Evolutionary conservation across 495 filamentous ascomycete genomes (phyloP).

Genomic region (Pyronema domesticum): DNA sequence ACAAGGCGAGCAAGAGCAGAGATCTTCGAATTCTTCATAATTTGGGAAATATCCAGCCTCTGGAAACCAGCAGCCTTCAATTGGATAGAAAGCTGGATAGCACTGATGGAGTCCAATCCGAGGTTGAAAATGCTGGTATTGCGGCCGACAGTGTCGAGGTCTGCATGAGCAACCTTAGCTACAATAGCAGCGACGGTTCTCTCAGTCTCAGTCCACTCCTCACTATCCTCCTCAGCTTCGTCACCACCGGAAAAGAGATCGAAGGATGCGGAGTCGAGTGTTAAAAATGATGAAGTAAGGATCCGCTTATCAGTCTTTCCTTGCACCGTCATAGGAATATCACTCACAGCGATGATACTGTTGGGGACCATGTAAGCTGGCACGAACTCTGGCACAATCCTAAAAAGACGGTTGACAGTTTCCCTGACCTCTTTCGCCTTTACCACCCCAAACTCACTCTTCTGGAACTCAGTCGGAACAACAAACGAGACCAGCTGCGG

Average conservation of each 20-base stretch:
- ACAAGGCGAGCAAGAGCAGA: constrained; percentile 34
- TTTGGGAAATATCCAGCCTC: constrained; percentile 39
- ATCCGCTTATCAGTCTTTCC: constrained; percentile 42
- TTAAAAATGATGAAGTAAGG: constrained; percentile 27
- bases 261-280: constrained; percentile 16
- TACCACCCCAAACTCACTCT: constrained; percentile 8
- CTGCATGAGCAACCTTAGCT: constrained; percentile 30
- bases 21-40: constrained; percentile 45
- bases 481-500: constrained; percentile 33
- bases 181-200: constrained; percentile 34
- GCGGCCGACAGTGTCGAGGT: constrained; percentile 29
- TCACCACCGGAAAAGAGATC: constrained; percentile 20
- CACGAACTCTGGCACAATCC: constrained; percentile 28
- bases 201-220: constrained; percentile 28
- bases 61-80: constrained; percentile 29
- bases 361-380: constrained; percentile 54
- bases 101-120: constrained; percentile 67
- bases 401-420: constrained; percentile 28
- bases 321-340: constrained; percentile 43
- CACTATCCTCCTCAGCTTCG: constrained; percentile 10
- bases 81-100: constrained; percentile 44
- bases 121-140: constrained; percentile 42
- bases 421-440: constrained; percentile 5
- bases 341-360: constrained; percentile 45
- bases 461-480: constrained; percentile 13